A percentile compares a stretch with the other conserved stretches of the same genome.
phyloP scores from a whole-genome alignment of 108 stramenopile species.

The Chaetoceros muelleri region DNA sequence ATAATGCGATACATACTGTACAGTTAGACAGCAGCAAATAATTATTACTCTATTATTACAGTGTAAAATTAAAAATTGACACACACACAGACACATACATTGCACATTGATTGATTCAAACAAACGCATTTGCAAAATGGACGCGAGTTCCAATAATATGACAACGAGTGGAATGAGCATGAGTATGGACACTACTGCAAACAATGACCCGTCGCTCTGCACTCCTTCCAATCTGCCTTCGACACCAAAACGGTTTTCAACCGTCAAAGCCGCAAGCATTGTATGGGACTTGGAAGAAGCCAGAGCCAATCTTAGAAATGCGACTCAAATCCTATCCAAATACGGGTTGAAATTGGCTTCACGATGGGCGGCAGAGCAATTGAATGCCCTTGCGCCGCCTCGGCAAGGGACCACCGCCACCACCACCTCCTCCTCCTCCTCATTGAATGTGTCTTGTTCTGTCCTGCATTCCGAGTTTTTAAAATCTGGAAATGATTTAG shows the following conservation, averaged over 20 bases:
- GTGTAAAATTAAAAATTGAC: too few species aligned
- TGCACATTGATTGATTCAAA: too few species aligned
- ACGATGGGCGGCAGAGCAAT: conserved; percentile 76
- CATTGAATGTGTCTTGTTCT: not conserved
- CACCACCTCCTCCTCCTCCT: conserved; percentile 1
- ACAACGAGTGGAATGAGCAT: not conserved
- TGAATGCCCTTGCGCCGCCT: conserved; percentile 35
- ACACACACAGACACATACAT: too few species aligned
- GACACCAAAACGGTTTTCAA: too few species aligned
- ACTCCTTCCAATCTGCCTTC: too few species aligned
- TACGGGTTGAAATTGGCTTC: conserved; percentile 56
- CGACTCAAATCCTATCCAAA: conserved; percentile 20
- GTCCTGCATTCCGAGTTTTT: not conserved
- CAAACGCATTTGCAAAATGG: not conserved
- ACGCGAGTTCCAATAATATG: not conserved
- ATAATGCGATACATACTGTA: too few species aligned
- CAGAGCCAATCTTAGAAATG: conserved; percentile 23
- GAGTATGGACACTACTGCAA: not conserved
- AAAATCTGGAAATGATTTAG: conserved; percentile 16
- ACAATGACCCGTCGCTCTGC: too few species aligned
- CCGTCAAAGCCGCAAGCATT: not conserved
- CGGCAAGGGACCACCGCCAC: not conserved
- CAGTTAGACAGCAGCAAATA: too few species aligned
- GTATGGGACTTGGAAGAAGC: conserved; percentile 29
- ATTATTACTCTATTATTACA: too few species aligned